Evolutionary conservation across 305 asterid genomes (phyloP).

Genomic region (Stenogyne calaminthoides): DNA sequence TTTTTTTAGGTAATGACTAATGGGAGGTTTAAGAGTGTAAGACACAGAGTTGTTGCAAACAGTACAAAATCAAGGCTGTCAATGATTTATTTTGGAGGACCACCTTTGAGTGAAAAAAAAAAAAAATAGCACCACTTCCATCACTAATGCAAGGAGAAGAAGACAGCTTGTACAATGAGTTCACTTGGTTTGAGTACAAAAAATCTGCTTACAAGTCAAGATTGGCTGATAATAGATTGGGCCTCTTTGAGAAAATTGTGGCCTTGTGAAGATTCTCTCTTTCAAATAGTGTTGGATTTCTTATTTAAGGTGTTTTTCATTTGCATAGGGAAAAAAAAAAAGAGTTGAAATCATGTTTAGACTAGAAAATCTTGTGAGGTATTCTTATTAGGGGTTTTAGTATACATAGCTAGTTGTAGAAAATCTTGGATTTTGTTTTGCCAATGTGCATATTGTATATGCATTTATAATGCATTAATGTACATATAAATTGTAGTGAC

Average conservation of each 20-base stretch:
- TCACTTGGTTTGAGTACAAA: slow-evolving; percentile 66
- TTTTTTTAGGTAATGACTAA: slow-evolving; percentile 54
- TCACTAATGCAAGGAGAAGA: slow-evolving; percentile 41
- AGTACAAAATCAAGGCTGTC: slow-evolving; percentile 49
- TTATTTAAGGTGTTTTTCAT: no score
- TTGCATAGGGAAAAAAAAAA: not conserved
- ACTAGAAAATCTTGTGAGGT: not conserved
- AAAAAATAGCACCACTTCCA: slow-evolving; percentile 50
- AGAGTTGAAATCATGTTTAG: not conserved
- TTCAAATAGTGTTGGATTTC: no score
- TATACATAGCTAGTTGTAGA: not conserved
- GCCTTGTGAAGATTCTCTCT: slow-evolving; percentile 16
- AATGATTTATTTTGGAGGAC: slow-evolving; percentile 65
- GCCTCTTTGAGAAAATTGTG: slow-evolving; percentile 48
- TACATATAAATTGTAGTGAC: not conserved
- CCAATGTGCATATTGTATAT: not conserved
- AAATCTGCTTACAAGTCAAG: slow-evolving; percentile 48
- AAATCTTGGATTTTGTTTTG: not conserved
- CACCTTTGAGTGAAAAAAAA: slow-evolving; percentile 49
- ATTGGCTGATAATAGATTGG: slow-evolving; percentile 52
- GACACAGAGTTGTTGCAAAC: slow-evolving; percentile 53
- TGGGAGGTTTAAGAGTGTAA: slow-evolving; percentile 59
- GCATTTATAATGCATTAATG: not conserved
- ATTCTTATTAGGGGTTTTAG: not conserved
- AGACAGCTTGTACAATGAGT: slow-evolving; percentile 57